phyloP scores from a whole-genome alignment of 768 basidiomycete genomes.

The Lactarius trivialis region DNA sequence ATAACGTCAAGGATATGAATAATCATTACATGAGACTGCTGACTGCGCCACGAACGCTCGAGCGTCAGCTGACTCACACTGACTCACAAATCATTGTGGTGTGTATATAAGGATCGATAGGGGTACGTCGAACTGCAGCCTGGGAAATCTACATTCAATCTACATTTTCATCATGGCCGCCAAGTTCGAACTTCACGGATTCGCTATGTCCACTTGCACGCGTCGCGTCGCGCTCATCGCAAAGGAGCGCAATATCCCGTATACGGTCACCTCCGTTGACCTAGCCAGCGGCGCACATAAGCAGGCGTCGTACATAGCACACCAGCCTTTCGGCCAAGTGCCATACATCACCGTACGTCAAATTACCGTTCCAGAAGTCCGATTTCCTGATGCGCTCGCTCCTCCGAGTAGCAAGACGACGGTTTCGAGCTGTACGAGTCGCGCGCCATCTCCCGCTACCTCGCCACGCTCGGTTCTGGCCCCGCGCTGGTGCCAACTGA shows the following conservation, averaged over 20 bases:
- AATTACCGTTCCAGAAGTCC: not conserved
- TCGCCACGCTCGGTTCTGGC: slow-evolving; percentile 25
- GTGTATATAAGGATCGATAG: not conserved
- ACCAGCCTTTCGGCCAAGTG: slow-evolving; percentile 19
- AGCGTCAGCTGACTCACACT: no score
- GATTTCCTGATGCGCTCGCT: not conserved
- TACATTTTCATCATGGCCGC: not conserved
- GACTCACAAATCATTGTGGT: not conserved
- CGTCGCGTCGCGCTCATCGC: slow-evolving; percentile 13
- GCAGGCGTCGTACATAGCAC: not conserved
- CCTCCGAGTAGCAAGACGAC: slow-evolving; percentile 23
- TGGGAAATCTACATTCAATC: no score
- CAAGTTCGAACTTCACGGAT: not conserved
- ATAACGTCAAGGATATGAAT: not conserved
- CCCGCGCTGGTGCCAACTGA: slow-evolving; percentile 24
- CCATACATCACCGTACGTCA: slow-evolving; percentile 9
- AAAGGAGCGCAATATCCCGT: slow-evolving; percentile 9
- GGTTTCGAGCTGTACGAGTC: slow-evolving; percentile 28
- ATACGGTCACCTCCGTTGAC: not conserved
- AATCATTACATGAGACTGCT: not conserved
- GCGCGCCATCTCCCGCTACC: slow-evolving; percentile 27
- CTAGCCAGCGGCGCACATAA: not conserved
- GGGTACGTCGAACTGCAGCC: not conserved
- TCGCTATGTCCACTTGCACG: not conserved
- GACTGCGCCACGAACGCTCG: not conserved